Conservation (phyloP, 23 red algal species). For the Cyanidium caldarium region DNA sequence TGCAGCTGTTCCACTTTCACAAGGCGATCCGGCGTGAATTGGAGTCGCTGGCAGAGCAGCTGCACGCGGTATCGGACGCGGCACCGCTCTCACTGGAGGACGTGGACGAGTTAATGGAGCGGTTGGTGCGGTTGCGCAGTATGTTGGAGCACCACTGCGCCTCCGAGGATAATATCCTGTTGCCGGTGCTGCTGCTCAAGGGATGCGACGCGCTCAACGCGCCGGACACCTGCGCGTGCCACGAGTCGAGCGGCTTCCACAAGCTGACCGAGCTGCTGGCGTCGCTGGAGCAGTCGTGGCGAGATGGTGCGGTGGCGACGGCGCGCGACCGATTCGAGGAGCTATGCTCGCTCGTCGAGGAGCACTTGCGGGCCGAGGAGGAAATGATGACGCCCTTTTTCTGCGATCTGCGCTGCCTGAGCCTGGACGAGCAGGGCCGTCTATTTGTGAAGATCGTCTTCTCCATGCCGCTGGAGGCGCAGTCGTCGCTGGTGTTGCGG, state of each 20-base stretch:
- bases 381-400: conserved; percentile 8
- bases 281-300: not conserved
- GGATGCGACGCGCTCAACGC: not conserved
- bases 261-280: not conserved
- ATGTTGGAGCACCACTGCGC: conserved; percentile 21
- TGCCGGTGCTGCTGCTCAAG: conserved; percentile 14
- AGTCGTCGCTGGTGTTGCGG: conserved; percentile 4
- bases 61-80: not conserved
- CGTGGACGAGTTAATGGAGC: not conserved
- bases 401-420: conserved; percentile 4
- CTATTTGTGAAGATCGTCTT: conserved; percentile 15
- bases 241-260: not conserved
- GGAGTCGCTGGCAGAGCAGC: not conserved
- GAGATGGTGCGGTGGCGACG: not conserved
- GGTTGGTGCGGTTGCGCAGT: not conserved
- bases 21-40: conserved; percentile 21
- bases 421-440: conserved; percentile 6
- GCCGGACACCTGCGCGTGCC: not conserved
- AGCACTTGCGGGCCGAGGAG: conserved; percentile 7
- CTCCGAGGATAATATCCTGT: conserved; percentile 18
- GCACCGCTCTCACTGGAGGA: not conserved
- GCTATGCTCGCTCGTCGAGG: not conserved
- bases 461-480: not conserved
- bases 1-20: conserved; percentile 29
- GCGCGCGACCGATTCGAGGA: not conserved